Evolutionary conservation across 2,329 filamentous ascomycete genomes (phyloP).

Genomic region (Trichoderma atrobrunneum): DNA sequence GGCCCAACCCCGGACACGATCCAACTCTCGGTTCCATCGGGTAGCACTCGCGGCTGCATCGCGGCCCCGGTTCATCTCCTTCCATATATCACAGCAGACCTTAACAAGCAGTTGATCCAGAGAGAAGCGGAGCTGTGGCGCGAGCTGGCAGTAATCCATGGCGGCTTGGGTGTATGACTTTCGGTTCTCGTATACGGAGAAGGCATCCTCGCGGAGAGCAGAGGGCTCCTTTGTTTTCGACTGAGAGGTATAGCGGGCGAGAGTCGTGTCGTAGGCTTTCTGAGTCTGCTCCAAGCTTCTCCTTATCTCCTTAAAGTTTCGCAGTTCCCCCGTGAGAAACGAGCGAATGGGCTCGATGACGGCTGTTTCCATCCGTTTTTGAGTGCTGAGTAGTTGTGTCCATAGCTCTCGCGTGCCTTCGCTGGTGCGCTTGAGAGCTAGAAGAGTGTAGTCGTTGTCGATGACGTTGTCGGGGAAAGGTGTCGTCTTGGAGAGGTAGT

Average conservation of each 20-base stretch:
- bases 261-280: conserved; percentile 76
- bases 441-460: conserved; percentile 91
- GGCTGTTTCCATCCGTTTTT: conserved; percentile 73
- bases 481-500: conserved; percentile 72
- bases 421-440: conserved; percentile 79
- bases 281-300: conserved; percentile 75
- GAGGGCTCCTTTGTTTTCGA: conserved; percentile 93
- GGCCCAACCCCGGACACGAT: conserved; percentile 87
- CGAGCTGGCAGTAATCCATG: conserved; percentile 88
- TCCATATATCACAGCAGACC: conserved; percentile 83
- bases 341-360: conserved; percentile 77
- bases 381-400: conserved; percentile 68
- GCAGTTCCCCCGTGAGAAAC: conserved; percentile 77
- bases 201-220: conserved; percentile 87
- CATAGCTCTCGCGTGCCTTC: conserved; percentile 88
- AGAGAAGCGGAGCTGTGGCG: conserved; percentile 78
- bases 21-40: conserved; percentile 76
- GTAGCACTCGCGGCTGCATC: conserved; percentile 64
- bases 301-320: conserved; percentile 80
- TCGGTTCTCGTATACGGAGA: conserved; percentile 87
- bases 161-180: conserved; percentile 88
- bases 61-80: conserved; percentile 72
- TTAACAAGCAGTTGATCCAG: conserved; percentile 85
- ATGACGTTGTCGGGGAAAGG: conserved; percentile 78
- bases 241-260: conserved; percentile 79